These are phyloP conservation scores for Talaromyces thailandensis DNA, from an alignment of 495 filamentous ascomycete species.

Conservation along the genomic window DNA sequence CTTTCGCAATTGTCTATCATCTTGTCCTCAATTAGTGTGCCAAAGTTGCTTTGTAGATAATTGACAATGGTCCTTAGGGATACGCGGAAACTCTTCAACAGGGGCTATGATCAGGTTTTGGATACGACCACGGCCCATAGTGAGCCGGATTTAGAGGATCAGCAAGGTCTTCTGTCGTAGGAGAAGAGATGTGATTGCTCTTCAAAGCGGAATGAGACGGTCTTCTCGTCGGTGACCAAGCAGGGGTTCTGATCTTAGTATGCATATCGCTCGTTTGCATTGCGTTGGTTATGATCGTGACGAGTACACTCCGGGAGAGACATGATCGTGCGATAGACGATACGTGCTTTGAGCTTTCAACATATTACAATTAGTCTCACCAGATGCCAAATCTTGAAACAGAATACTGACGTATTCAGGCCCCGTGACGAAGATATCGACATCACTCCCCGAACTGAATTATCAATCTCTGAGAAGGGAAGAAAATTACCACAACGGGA, in stretches of 20 bases:
- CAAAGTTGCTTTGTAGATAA: background rate
- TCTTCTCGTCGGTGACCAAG: background rate
- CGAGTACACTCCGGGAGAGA: background rate
- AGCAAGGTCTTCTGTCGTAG: background rate
- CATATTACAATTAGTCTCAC: background rate
- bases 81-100: background rate
- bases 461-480: background rate
- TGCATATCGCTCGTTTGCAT: background rate
- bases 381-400: background rate
- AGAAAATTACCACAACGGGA: background rate
- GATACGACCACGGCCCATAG: background rate
- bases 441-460: background rate
- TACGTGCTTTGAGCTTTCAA: background rate
- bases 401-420: background rate
- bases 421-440: background rate
- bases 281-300: background rate
- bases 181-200: background rate
- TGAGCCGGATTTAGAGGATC: background rate
- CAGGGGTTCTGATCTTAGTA: background rate
- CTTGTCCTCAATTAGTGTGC: background rate
- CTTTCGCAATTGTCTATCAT: background rate
- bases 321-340: background rate
- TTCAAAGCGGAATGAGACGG: background rate
- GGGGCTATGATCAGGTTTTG: background rate
- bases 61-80: background rate